Evolutionary conservation across 176 grass and related monocot species (phyloP).

Genomic region (Ensete glaucum): DNA sequence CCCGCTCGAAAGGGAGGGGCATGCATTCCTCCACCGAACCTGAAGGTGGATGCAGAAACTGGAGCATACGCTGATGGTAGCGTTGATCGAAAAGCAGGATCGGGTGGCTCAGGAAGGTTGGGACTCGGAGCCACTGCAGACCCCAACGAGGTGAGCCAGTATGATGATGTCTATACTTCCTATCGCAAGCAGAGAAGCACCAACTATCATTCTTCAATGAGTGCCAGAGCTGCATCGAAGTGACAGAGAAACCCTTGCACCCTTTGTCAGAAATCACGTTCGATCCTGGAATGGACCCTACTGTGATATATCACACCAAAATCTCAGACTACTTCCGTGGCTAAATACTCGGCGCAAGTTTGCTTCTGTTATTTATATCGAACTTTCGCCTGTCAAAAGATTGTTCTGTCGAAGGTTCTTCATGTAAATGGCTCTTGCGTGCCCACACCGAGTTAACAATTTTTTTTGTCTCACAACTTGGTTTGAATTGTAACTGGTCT

Average conservation of each 20-base stretch:
- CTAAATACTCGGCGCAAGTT: too few relatives aligned
- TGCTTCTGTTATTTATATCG: too few relatives aligned
- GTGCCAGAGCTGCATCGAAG: slow-evolving; percentile 38
- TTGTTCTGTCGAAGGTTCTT: too few relatives aligned
- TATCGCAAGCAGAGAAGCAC: slow-evolving; percentile 95
- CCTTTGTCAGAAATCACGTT: too few relatives aligned
- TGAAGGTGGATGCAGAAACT: slow-evolving; percentile 69
- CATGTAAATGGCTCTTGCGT: too few relatives aligned
- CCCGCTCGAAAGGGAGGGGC: slow-evolving; percentile 66
- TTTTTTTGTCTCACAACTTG: too few relatives aligned
- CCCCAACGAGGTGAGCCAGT: slow-evolving; percentile 58
- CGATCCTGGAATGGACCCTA: too few relatives aligned
- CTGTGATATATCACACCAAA: too few relatives aligned
- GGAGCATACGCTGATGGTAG: slow-evolving; percentile 70
- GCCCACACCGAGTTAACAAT: too few relatives aligned
- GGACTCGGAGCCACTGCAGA: slow-evolving; percentile 63
- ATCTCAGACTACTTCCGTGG: too few relatives aligned
- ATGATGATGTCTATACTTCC: slow-evolving; percentile 81
- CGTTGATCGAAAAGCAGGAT: slow-evolving; percentile 20
- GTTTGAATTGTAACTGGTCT: too few relatives aligned
- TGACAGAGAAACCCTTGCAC: neutral
- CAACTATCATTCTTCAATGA: slow-evolving; percentile 82
- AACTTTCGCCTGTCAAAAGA: too few relatives aligned
- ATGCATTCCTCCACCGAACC: slow-evolving; percentile 76
- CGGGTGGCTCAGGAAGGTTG: slow-evolving; percentile 29